phyloP scores from a whole-genome alignment of 192 early-diverging fungal species.

The Jimgerdemannia lactiflua region DNA sequence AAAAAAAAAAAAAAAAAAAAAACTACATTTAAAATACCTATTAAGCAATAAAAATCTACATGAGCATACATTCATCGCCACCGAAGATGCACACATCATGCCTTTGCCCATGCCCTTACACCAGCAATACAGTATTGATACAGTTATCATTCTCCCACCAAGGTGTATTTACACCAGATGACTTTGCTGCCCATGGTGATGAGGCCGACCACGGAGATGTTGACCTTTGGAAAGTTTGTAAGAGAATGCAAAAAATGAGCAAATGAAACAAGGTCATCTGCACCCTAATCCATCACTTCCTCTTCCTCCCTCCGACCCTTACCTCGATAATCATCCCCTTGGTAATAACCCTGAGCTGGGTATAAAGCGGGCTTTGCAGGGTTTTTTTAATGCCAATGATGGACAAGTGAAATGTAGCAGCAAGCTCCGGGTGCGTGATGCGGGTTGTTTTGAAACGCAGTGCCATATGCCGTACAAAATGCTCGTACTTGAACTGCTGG shows the following conservation, averaged over 20 bases:
- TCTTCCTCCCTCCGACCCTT: too few species aligned
- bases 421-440: conserved; percentile 98
- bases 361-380: conserved; percentile 93
- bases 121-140: conserved; percentile 91
- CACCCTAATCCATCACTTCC: too few species aligned
- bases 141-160: conserved; percentile 95
- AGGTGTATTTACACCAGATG: conserved; percentile 96
- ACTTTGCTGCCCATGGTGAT: conserved; percentile 98
- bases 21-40: too few species aligned
- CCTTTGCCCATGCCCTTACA: too few species aligned
- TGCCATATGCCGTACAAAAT: conserved; percentile 97
- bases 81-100: too few species aligned
- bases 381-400: conserved; percentile 99
- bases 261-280: too few species aligned
- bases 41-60: too few species aligned
- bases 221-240: too few species aligned
- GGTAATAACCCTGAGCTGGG: conserved; percentile 95
- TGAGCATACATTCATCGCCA: too few species aligned
- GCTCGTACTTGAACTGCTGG: conserved; percentile 99
- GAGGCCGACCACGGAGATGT: conserved; percentile 93
- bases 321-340: conserved; percentile 98
- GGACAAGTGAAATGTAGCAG: conserved; percentile 94
- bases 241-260: too few species aligned
- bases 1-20: too few species aligned
- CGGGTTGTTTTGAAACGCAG: conserved; percentile 98